Conservation (phyloP, 2,329 filamentous ascomycete species). For the Diaporthe nobilis region DNA sequence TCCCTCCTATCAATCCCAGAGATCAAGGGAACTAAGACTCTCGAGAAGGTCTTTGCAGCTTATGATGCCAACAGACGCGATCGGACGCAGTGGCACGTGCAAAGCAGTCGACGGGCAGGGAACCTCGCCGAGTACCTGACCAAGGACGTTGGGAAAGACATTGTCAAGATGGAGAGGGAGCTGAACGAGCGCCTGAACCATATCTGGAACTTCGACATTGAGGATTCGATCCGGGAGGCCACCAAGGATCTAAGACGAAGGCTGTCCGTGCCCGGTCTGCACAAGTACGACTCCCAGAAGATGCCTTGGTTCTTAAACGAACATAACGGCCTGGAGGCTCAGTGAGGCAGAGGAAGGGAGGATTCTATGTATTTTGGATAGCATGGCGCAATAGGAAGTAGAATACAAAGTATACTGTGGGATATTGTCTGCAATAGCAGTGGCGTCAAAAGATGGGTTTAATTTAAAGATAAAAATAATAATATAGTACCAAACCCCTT, state of each 20-base stretch:
- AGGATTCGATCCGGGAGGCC: conserved; percentile 35
- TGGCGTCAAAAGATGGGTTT: not conserved
- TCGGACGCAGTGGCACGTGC: conserved; percentile 63
- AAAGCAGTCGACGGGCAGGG: conserved; percentile 62
- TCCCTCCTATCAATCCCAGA: conserved; percentile 61
- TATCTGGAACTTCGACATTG: conserved; percentile 37
- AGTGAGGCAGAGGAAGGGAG: not conserved
- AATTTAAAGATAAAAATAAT: not conserved
- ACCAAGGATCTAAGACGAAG: conserved; percentile 37
- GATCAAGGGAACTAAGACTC: conserved; percentile 50
- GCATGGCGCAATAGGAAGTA: not conserved
- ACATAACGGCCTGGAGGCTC: conserved; percentile 33
- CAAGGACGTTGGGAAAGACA: conserved; percentile 53
- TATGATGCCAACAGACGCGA: conserved; percentile 65
- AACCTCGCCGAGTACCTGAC: conserved; percentile 62
- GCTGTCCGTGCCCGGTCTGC: conserved; percentile 33
- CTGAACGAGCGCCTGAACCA: conserved; percentile 35
- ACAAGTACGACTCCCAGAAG: conserved; percentile 36
- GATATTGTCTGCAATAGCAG: not conserved
- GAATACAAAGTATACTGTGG: not conserved
- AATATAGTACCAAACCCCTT: not conserved
- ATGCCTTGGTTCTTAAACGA: conserved; percentile 40
- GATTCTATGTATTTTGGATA: not conserved
- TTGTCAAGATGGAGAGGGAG: conserved; percentile 51
- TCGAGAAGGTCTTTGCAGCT: conserved; percentile 62